Conservation (phyloP, 345 rosid species). For the Eucalyptus sideroxylon region DNA sequence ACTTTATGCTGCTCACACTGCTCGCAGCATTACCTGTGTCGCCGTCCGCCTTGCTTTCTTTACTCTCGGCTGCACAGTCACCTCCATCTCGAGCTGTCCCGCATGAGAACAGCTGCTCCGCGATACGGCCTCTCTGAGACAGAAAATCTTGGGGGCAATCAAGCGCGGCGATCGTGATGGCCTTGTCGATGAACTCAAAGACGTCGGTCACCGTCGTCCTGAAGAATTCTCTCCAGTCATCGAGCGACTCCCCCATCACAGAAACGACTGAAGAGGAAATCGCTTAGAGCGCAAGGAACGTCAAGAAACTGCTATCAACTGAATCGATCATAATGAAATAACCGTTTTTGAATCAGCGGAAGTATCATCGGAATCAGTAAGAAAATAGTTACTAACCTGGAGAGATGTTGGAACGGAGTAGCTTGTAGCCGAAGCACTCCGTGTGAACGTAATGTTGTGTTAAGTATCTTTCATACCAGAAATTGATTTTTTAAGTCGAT, state of each 20-base stretch:
- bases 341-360: neutral
- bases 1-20: conserved; percentile 18
- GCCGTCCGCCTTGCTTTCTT: conserved; percentile 40
- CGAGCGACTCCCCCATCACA: conserved; percentile 9
- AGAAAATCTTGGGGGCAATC: conserved; percentile 59
- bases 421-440: neutral
- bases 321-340: neutral
- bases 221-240: conserved; percentile 73
- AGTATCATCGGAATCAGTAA: neutral
- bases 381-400: neutral
- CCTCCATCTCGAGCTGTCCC: conserved; percentile 7
- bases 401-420: neutral
- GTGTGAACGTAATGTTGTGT: neutral
- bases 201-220: conserved; percentile 49
- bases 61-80: conserved; percentile 19
- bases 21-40: conserved; percentile 13
- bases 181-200: conserved; percentile 61
- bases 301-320: neutral
- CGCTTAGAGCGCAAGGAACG: neutral
- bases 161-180: conserved; percentile 54
- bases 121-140: conserved; percentile 43
- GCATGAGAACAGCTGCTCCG: conserved; percentile 50
- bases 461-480: neutral
- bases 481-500: neutral
- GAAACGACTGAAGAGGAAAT: neutral